Evolutionary conservation across 2,329 filamentous ascomycete species (phyloP), one percentile per base, ranked within the genome.

Genomic region (Cladophialophora chaetospira): DNA sequence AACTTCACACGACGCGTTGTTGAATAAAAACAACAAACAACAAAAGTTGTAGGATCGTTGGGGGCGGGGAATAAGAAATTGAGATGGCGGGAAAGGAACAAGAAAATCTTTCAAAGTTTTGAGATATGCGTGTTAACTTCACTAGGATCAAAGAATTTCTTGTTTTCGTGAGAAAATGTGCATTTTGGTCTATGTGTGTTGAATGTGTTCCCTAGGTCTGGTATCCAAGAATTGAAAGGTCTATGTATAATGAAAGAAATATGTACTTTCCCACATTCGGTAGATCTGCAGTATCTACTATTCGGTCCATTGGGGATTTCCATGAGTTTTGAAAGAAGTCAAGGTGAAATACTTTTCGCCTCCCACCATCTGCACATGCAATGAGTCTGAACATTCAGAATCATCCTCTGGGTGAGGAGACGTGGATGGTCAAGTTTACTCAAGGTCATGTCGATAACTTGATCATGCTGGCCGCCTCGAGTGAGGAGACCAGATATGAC

Each of bases 331-430:
- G 9, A 31, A 42, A n/a, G 42, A 51, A 44, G 19, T 10, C 15
- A 56, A 40, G 29, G 28, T n/a, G n/a, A n/a, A n/a, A n/a, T n/a
- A 40, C 4, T 29, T 59, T 43, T 28, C 50, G 42, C 49, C 42
- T 48, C 60, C 57, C 57, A 58, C 60, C 57, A 62, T 62, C 60
- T 62, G 60, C 60, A 62, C 60, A 62, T 42, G 53, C 57, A 17
- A 45, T 54, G 50, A 36, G 33, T 31, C 29, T 49, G 28, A 47
- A 31, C n/a, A 31, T 17, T 19, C 11, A 15, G 6, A 19, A 23
- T 46, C 23, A 28, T 33, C 38, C 21, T 17, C 31, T 31, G 21
- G 25, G n/a, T 42, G 19, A 28, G 29, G 21, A 31, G 23, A 55
- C 21, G 13, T 38, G 29, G 21, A 23, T 19, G n/a, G 28, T 15